Evolutionary conservation across 192 early-diverging fungal genomes (phyloP), one percentile per base, ranked within the genome.

Genomic region (Chytriomyces confervae): DNA sequence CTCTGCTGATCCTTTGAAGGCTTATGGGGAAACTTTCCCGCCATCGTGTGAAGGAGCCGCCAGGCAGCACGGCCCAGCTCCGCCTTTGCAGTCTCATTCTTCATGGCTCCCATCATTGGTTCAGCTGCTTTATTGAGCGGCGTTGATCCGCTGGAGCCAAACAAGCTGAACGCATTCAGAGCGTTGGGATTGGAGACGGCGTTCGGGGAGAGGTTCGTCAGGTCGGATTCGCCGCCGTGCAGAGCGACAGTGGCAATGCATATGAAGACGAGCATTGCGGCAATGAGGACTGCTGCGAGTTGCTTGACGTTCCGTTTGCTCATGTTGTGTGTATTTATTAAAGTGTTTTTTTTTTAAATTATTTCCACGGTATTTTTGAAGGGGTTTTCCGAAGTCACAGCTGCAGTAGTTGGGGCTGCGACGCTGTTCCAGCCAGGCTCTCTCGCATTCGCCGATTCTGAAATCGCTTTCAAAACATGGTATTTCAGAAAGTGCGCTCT

Each of bases 41-140:
- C 92, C 92, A 97, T 98, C 6, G 95, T 95, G 80, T 98, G 97
- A 43, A 98, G 77, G 11, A 98, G 79, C 73, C 94, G 92, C 97
- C 97, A 98, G 3, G 95, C 92, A 6, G 93, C 83, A 36, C 93
- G 87, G 5, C 97, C 97, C 24, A 98, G 86, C 77, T 97, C 93
- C 5, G 94, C 95, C 80, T 93, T 95, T 29, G 50, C 77, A 0
- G 92, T 93, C 68, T 91, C 91, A 84, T 93, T 93, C 69, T 80
- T 89, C 88, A 93, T 88, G 50, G 90, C 89, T 57, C 84, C 82
- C 89, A 92, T 91, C 68, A 93, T 89, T 6, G 89, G 89, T 66
- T 87, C 80, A 6, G 64, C 76, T 8, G 84, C 82, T 57, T 24
- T 24, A 51, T 53, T 20, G 51, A n/a, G 7, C 72, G 27, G 7